Base-by-base conservation (phyloP, 306 rosid species). In the Citrullus colocynthis region DNA sequence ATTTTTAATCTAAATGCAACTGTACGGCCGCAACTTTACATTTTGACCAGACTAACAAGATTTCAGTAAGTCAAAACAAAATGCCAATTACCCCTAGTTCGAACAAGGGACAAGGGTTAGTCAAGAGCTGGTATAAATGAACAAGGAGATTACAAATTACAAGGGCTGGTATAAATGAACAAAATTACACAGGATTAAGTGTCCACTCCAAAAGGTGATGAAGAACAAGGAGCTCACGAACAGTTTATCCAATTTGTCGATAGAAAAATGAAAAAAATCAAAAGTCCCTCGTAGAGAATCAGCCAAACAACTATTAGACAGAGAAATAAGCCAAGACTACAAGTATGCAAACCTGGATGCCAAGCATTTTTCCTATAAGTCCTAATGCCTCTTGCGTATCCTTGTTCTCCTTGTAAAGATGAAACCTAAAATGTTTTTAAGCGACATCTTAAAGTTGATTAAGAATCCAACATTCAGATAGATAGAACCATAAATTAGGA, bases 321-420 rank as follows among this genome's bases (percentile, higher is more conserved):
- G 56, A 69, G 36, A 39, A 4, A 67, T 67, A 44, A 44, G 56
- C 7, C 24, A 56, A 6, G 49, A 52, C 28, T 9, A 21, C 24
- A 36, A 76, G 32, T 34, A 56, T 21, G 75, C 87, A 71, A 39
- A 94, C 97, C 97, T 92, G 94, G 80, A 92, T 84, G 49, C 97
- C 93, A 83, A 94, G 98, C 98, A 92, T 90, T 75, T 85, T 87
- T 82, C 89, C 97, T 42, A 95, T 81, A 74, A 95, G 71, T 80
- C 93, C 97, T 82, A 95, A 87, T 36, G 92, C 96, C 83, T 95
- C 98, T 69, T 95, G 98, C 9, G 97, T 89, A 87, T 95, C 98
- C 84, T 95, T 95, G 86, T 95, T 95, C 87, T 95, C 98, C 86
- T 95, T 92, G 85, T 81, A 92, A 58, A 95, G 92, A 90, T 92